Evolutionary conservation across 441 rosid species (phyloP).

Genomic region (Aleurites moluccanus): DNA sequence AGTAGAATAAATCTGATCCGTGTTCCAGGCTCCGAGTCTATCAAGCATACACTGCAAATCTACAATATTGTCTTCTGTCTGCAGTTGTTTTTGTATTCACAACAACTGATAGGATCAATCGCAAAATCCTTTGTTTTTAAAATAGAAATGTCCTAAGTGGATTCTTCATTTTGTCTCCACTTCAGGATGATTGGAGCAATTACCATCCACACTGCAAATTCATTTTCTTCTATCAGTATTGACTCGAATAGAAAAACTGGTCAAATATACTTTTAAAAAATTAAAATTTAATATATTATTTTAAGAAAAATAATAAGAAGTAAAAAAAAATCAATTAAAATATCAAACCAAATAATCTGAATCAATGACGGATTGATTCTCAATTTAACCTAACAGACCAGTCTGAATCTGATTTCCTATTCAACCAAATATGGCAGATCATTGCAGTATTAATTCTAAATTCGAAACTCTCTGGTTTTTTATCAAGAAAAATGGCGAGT

Average conservation of each 20-base stretch:
- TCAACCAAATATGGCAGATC: not conserved
- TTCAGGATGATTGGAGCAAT: conserved; percentile 71
- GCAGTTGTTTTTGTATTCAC: conserved; percentile 6
- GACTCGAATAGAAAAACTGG: no score
- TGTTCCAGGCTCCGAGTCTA: not conserved
- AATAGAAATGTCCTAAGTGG: conserved; percentile 31
- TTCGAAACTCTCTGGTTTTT: no score
- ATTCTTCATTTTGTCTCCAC: conserved; percentile 40
- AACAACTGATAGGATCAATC: not conserved
- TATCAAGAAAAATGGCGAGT: not conserved
- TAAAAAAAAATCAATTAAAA: no score
- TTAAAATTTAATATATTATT: no score
- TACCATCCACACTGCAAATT: conserved; percentile 86
- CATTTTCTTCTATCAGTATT: conserved; percentile 3
- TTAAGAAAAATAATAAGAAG: no score
- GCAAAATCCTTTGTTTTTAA: not conserved
- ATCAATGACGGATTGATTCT: no score
- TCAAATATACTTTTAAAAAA: no score
- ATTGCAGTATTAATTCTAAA: not conserved
- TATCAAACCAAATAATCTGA: not conserved
- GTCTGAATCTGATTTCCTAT: no score
- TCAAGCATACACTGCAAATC: no score
- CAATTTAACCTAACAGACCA: no score
- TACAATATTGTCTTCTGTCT: conserved; percentile 7
- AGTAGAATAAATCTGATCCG: conserved; percentile 4